These are phyloP conservation scores for Panellus pusillus DNA, from an alignment of 768 basidiomycete species.

Conservation along the genomic window DNA sequence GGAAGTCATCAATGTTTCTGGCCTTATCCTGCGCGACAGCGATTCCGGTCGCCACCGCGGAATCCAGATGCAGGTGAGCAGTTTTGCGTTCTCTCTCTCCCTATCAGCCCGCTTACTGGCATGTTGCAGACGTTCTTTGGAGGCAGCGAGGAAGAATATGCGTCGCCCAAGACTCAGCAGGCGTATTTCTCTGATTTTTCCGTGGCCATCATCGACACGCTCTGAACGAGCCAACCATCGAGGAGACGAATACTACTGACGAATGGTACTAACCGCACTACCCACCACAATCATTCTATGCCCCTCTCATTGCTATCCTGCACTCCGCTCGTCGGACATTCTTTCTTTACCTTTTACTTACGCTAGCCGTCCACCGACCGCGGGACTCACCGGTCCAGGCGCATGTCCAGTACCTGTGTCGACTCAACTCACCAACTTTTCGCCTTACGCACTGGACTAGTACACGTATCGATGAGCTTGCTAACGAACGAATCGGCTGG, in stretches of 20 bases:
- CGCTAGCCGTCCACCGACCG: slow-evolving; percentile 7
- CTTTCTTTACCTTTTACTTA: neutral
- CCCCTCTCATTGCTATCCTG: slow-evolving; percentile 7
- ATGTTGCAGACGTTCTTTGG: slow-evolving; percentile 79
- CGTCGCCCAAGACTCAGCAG: slow-evolving; percentile 60
- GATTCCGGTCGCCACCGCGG: slow-evolving; percentile 57
- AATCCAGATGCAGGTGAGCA: slow-evolving; percentile 40
- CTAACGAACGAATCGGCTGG: slow-evolving; percentile 8
- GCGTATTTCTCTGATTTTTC: slow-evolving; percentile 72
- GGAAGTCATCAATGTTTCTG: slow-evolving; percentile 58
- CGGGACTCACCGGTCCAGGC: neutral
- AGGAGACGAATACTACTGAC: slow-evolving; percentile 6
- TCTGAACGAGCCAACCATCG: slow-evolving; percentile 35
- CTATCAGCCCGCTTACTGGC: too few species aligned
- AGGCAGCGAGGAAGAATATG: slow-evolving; percentile 46
- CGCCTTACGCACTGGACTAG: slow-evolving; percentile 12
- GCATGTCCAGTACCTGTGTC: slow-evolving; percentile 3
- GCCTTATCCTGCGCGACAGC: slow-evolving; percentile 54
- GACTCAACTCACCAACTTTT: neutral
- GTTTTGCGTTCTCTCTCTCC: neutral
- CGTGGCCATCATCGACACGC: slow-evolving; percentile 53
- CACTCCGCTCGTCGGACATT: neutral
- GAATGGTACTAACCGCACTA: slow-evolving; percentile 4
- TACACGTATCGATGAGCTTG: slow-evolving; percentile 12
- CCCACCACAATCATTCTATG: slow-evolving; percentile 4